Evolutionary conservation across 2,329 filamentous ascomycete species (phyloP), one percentile per base, ranked within the genome.

Genomic region (Cordyceps cateniannulata): DNA sequence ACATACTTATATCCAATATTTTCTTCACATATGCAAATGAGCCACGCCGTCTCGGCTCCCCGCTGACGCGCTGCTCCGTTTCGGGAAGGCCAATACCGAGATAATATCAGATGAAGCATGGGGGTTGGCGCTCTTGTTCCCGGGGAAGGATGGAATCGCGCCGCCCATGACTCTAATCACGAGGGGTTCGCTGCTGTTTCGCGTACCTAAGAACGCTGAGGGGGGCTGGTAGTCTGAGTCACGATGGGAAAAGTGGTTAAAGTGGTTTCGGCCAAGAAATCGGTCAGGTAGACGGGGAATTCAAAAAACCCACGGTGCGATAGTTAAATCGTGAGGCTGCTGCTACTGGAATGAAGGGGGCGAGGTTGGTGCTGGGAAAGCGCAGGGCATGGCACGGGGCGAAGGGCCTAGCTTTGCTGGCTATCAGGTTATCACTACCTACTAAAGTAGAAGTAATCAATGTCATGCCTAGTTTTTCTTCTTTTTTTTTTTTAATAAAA

Each of bases 131-230:
- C 24, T n/a, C 24, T 42, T 29, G 29, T 27, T 12, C 24, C n/a
- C 3, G 35, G 14, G 9, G 29, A 35, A 57, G 14, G 24, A 29
- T 32, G 12, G 8, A 22, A 25, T 51, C 25, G 56, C 25, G 35
- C 35, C 35, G 35, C 45, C 20, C 54, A 45, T 59, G 56, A 59
- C 18, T 18, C 56, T 6, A 35, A 44, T 47, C 56, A 59, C 56
- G 56, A 51, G 54, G 56, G 42, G n/a, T 20, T 12, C n/a, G 47
- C 35, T 14, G 51, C 47, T 10, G 2, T n/a, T 24, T n/a, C 38
- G 44, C 38, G 56, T 32, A 14, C 14, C 32, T 1, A 42, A 16
- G n/a, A 25, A 51, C 38, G 35, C 47, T 22, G 8, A 14, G 25
- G n/a, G 7, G 29, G 20, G 8, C n/a, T 18, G 32, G 9, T 18